phyloP scores from a whole-genome alignment of 2,329 filamentous ascomycete species.

The Leptographium lundbergii region DNA sequence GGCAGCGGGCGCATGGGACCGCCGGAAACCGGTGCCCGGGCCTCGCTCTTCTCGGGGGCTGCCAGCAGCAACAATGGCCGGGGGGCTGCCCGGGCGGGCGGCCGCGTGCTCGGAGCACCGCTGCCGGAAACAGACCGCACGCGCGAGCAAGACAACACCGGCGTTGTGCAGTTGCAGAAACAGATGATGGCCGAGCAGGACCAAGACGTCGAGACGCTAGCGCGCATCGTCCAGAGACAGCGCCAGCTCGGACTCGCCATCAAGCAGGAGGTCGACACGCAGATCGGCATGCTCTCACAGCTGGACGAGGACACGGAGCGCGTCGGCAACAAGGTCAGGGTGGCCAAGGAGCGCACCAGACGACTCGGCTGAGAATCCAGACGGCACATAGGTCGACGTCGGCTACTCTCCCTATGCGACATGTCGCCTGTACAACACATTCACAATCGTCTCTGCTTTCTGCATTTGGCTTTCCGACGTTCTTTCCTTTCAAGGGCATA shows the following conservation, averaged over 20 bases:
- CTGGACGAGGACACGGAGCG: constrained; percentile 55
- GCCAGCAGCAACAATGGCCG: constrained; percentile 11
- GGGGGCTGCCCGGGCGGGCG: constrained; percentile 25
- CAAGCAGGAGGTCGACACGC: constrained; percentile 57
- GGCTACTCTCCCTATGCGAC: background rate
- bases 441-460: background rate
- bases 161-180: constrained; percentile 60
- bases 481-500: background rate
- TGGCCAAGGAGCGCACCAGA: constrained; percentile 58
- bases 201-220: constrained; percentile 54
- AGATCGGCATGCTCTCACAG: constrained; percentile 57
- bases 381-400: too few species aligned
- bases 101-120: constrained; percentile 61
- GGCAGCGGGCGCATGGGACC: constrained; percentile 22
- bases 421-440: background rate
- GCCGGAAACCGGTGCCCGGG: constrained; percentile 34
- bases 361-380: background rate
- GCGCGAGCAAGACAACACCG: constrained; percentile 62
- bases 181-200: constrained; percentile 67
- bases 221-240: constrained; percentile 57
- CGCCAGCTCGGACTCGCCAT: constrained; percentile 69
- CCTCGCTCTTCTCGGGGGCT: constrained; percentile 31
- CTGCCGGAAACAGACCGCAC: constrained; percentile 65
- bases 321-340: constrained; percentile 53
- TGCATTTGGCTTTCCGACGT: background rate